Percentiles rank a stretch among this genome's conserved stretches.
Evolutionary conservation across 805 yeast species (phyloP).

Genomic region (Starmerella davenportii): DNA sequence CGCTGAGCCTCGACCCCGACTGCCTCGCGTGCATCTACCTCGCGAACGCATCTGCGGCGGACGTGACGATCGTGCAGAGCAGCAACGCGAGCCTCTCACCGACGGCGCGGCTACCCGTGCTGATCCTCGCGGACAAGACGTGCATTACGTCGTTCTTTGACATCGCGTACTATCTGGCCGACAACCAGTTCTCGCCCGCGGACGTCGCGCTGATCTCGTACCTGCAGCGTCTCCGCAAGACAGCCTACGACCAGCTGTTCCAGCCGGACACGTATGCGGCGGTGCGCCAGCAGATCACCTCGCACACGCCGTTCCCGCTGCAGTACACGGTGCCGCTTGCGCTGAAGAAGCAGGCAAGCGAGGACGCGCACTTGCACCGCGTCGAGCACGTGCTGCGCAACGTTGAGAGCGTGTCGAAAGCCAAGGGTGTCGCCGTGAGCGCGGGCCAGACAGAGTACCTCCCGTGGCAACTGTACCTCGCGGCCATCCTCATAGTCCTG

Average conservation of each 20-base stretch:
- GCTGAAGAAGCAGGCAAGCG: slow-evolving; percentile 16
- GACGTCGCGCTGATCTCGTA: slow-evolving; percentile 12
- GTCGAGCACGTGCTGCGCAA: background rate
- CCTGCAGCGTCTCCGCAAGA: slow-evolving; percentile 11
- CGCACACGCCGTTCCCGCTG: slow-evolving; percentile 23
- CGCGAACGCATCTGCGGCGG: slow-evolving; percentile 6
- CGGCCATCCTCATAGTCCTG: background rate
- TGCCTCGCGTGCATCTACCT: slow-evolving; percentile 21
- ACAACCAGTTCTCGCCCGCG: slow-evolving; percentile 2
- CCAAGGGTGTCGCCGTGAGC: background rate
- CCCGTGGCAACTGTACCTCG: background rate
- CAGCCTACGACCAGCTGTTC: slow-evolving; percentile 16
- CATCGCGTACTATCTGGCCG: slow-evolving; percentile 15
- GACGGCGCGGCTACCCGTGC: slow-evolving; percentile 18
- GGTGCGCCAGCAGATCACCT: slow-evolving; percentile 20
- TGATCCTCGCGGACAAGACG: slow-evolving; percentile 8
- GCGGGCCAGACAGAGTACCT: background rate
- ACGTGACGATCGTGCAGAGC: slow-evolving; percentile 15
- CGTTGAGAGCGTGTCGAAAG: background rate
- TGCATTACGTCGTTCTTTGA: slow-evolving; percentile 16
- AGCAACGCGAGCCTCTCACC: slow-evolving; percentile 16
- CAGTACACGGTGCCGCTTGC: slow-evolving; percentile 22
- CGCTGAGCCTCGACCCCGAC: slow-evolving; percentile 20
- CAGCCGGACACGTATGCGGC: slow-evolving; percentile 19
- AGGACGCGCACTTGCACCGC: slow-evolving; percentile 1